Conservation (phyloP, 129 eudicot species). For the Escallonia rubra region DNA sequence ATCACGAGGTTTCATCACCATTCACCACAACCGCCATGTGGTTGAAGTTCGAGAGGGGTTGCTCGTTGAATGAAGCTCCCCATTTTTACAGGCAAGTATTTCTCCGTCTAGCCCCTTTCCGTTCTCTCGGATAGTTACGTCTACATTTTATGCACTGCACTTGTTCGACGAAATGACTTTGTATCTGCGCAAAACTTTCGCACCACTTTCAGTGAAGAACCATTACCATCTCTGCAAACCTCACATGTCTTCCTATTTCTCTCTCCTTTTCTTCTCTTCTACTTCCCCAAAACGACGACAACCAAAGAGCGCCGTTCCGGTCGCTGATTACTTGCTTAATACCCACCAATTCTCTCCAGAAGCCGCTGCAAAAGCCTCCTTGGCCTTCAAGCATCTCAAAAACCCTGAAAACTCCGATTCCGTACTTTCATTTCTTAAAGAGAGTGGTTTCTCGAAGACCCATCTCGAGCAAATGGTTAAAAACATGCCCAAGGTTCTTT, state of each 20-base stretch:
- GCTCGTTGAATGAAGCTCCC: background rate
- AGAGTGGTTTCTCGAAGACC: constrained; percentile 23
- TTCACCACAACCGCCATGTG: too few relatives aligned
- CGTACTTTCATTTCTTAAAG: constrained; percentile 15
- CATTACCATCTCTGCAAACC: background rate
- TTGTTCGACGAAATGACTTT: background rate
- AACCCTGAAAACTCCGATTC: constrained; percentile 13
- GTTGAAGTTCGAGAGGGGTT: background rate
- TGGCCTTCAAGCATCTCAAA: background rate
- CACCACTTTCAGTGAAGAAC: background rate
- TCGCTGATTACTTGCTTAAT: constrained; percentile 10
- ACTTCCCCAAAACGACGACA: background rate
- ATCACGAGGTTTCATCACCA: too few relatives aligned
- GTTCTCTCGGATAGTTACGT: background rate
- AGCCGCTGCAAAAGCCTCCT: constrained; percentile 15
- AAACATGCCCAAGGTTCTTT: constrained; percentile 4
- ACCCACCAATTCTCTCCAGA: constrained; percentile 23
- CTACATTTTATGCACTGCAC: background rate
- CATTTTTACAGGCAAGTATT: background rate
- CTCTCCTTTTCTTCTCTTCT: background rate
- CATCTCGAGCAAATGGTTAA: constrained; percentile 21
- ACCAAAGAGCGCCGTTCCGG: background rate
- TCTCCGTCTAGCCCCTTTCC: background rate
- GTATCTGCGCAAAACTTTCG: background rate
- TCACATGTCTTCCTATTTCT: background rate